These are phyloP conservation scores for Rhynchosporium graminicola DNA, from an alignment of 2,329 filamentous ascomycete genomes.

Conservation along the genomic window DNA sequence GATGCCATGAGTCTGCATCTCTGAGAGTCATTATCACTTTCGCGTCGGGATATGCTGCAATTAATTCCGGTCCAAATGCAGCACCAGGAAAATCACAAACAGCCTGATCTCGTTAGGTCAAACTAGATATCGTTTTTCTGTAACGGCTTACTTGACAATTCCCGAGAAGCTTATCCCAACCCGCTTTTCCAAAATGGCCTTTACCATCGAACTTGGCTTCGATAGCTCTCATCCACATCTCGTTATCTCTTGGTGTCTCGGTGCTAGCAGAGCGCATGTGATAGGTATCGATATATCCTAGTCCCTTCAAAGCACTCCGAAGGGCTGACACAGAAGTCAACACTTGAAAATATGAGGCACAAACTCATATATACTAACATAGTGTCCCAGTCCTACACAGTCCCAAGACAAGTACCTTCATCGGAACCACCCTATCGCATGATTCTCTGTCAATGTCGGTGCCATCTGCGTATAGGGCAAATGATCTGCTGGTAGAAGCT, in stretches of 20 bases:
- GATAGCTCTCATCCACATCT: constrained; percentile 72
- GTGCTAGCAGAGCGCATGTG: constrained; percentile 73
- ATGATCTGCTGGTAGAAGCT: too few relatives aligned
- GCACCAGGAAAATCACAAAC: constrained; percentile 69
- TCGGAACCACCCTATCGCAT: constrained; percentile 67
- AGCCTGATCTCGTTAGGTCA: too few relatives aligned
- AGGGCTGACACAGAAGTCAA: constrained; percentile 49
- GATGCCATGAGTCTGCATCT: constrained; percentile 57
- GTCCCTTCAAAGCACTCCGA: constrained; percentile 62
- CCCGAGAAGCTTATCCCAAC: constrained; percentile 69
- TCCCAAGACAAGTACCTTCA: constrained; percentile 71
- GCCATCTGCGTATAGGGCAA: too few relatives aligned
- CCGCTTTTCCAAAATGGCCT: constrained; percentile 61
- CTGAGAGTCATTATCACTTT: constrained; percentile 70
- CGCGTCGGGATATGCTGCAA: constrained; percentile 70
- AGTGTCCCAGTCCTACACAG: constrained; percentile 71
- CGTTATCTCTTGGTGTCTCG: constrained; percentile 66
- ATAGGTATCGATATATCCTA: constrained; percentile 70
- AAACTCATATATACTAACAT: constrained; percentile 48
- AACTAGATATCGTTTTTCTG: too few relatives aligned
- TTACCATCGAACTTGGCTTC: constrained; percentile 59
- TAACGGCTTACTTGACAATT: constrained; percentile 57
- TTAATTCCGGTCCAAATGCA: constrained; percentile 68
- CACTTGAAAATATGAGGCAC: neutral
- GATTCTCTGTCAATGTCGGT: constrained; percentile 67